These are phyloP conservation scores for Macroventuria anomochaeta DNA, from an alignment of 2,329 filamentous ascomycete species.

Conservation along the genomic window DNA sequence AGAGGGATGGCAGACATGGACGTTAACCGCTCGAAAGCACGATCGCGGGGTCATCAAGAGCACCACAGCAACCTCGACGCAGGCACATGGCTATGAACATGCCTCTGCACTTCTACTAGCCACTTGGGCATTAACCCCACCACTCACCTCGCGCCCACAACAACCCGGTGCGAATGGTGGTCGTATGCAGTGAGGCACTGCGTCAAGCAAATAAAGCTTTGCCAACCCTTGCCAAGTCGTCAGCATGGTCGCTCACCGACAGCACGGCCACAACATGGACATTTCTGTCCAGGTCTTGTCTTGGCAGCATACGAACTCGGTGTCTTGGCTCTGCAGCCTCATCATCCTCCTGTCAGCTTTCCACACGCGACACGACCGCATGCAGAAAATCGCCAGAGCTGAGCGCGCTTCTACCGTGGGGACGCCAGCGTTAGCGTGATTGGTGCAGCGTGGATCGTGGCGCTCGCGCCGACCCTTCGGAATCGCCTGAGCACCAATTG, in stretches of 20 bases:
- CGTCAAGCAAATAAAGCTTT: neutral
- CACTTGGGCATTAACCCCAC: too few relatives aligned
- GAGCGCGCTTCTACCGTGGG: neutral
- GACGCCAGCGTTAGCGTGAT: slow-evolving; percentile 1
- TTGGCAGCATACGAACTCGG: slow-evolving; percentile 1
- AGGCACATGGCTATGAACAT: too few relatives aligned
- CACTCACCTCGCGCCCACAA: too few relatives aligned
- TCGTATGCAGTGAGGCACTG: too few relatives aligned
- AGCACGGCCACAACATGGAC: neutral
- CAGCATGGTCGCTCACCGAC: neutral
- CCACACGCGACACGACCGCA: neutral
- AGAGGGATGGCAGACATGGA: too few relatives aligned
- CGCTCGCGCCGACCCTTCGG: slow-evolving; percentile 8
- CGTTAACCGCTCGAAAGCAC: too few relatives aligned
- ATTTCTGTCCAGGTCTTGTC: neutral
- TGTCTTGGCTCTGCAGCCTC: slow-evolving; percentile 3
- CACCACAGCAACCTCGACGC: too few relatives aligned
- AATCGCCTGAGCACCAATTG: slow-evolving; percentile 8
- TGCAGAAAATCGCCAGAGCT: slow-evolving; percentile 10
- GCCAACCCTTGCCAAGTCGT: neutral
- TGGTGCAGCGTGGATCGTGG: slow-evolving; percentile 5
- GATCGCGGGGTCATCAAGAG: too few relatives aligned
- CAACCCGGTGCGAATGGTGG: too few relatives aligned
- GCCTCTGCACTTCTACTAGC: too few relatives aligned
- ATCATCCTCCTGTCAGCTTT: neutral